Evolutionary conservation across 2,329 filamentous ascomycete genomes (phyloP), one percentile per base, ranked within the genome.

Genomic region (Colletotrichum endophyticum): DNA sequence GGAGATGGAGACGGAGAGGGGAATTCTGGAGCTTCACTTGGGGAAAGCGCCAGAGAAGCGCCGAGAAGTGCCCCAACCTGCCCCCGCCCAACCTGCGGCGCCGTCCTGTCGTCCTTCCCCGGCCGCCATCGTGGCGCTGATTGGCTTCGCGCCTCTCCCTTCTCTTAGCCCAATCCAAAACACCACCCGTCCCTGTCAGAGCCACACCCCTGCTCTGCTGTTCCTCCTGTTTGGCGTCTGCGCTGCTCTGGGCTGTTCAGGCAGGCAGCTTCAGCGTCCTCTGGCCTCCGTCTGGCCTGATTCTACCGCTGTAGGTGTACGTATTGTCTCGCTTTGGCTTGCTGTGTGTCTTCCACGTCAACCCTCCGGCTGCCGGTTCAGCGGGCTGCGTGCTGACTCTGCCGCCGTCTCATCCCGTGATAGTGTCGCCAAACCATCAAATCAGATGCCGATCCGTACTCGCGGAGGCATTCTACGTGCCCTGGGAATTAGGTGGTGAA

Each of bases 31-130:
- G 72, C 67, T 73, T 57, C 61, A 66, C 32, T 73, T 77, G 62
- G 73, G 73, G 73, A 73, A 76, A 76, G 70, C 73, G 63, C 73
- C 73, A 76, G 66, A 76, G 73, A 73, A 76, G 70, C 73, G 73
- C 73, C 73, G 73, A 76, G 62, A 28, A 44, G 39, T 44, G 19
- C 39, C 39, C 39, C 39, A 44, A n/a, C 57, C 64, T 13, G 27
- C 16, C 25, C 8, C 57, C 25, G 57, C 56, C 56, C 70, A 59
- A 70, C 68, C 53, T 67, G 25, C 32, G 70, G 70, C 49, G 66
- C 57, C 63, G 70, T 56, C 64, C 66, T 62, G 15, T 19, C 30
- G 59, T 19, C 32, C 22, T 72, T 68, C 63, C 53, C 69, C 70
- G 62, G 63, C 53, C 25, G 44, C 36, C 56, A 15, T 5, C 6